Percentiles rank a stretch among this genome's conserved stretches.
Evolutionary conservation across 306 rosid species (phyloP).

Genomic region (Chamaecrista fasciculata): DNA sequence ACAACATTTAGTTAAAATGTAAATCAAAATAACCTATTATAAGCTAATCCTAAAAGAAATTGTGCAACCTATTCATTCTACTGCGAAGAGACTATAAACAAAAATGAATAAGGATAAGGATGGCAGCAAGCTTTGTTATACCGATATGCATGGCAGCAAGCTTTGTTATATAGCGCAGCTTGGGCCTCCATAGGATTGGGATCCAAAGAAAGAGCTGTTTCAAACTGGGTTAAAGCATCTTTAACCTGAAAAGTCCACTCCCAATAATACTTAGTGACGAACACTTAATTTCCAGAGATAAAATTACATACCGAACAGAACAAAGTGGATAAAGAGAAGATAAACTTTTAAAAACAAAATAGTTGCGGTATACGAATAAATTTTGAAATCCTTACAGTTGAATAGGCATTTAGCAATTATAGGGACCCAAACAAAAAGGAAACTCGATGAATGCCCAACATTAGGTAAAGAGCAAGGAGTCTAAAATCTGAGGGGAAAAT

Average conservation of each 20-base stretch:
- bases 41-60: neutral
- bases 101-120: neutral
- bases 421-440: neutral
- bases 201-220: conserved; percentile 71
- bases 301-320: neutral
- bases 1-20: conserved; percentile 20
- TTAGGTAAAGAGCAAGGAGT: neutral
- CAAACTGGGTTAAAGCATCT: conserved; percentile 89
- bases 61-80: neutral
- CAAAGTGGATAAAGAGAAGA: neutral
- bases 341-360: neutral
- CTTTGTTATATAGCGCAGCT: conserved; percentile 95
- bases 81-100: neutral
- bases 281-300: neutral
- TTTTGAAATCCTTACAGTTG: neutral
- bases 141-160: conserved; percentile 96
- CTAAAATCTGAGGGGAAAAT: neutral
- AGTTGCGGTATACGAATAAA: neutral
- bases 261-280: neutral
- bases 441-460: neutral
- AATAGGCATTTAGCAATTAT: neutral
- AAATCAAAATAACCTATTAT: neutral
- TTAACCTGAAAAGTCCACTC: conserved; percentile 66
- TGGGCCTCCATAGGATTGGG: conserved; percentile 89
- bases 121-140: too few species aligned